Evolutionary conservation across 805 yeast genomes (phyloP).

Genomic region (Suhomyces emberorum): DNA sequence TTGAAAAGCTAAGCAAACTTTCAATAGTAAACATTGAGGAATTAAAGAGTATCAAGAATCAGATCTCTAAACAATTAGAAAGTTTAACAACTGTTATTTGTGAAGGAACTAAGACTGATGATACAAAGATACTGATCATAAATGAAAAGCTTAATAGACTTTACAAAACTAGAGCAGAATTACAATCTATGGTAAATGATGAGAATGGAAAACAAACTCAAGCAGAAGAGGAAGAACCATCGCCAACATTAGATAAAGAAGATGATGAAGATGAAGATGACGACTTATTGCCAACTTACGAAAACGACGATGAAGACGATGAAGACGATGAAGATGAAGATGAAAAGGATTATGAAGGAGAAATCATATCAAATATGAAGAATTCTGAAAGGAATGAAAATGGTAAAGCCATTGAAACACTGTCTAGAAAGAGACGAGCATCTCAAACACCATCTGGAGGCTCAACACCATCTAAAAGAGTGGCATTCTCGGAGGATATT

Average conservation of each 20-base stretch:
- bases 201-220: slow-evolving; percentile 3
- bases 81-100: slow-evolving; percentile 19
- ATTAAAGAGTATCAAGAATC: slow-evolving; percentile 24
- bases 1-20: slow-evolving; percentile 36
- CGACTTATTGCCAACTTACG: slow-evolving; percentile 12
- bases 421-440: slow-evolving; percentile 15
- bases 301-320: slow-evolving; percentile 16
- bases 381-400: no score
- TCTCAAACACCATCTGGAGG: slow-evolving; percentile 21
- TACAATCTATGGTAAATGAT: slow-evolving; percentile 26
- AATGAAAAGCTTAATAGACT: slow-evolving; percentile 25
- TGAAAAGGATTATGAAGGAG: not conserved
- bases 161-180: slow-evolving; percentile 28
- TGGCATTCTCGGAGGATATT: slow-evolving; percentile 41
- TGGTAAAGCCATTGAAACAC: not conserved
- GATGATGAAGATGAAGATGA: slow-evolving; percentile 18
- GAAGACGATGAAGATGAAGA: slow-evolving; percentile 4
- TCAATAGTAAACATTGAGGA: slow-evolving; percentile 31
- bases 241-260: slow-evolving; percentile 20
- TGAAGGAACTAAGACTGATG: slow-evolving; percentile 31
- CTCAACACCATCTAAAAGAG: slow-evolving; percentile 31
- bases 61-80: slow-evolving; percentile 26
- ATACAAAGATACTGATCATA: slow-evolving; percentile 30
- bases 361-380: no score
- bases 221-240: slow-evolving; percentile 23